These are phyloP conservation scores for Bifiguratus adelaidae DNA, from an alignment of 192 early-diverging fungal species.

Conservation along the genomic window DNA sequence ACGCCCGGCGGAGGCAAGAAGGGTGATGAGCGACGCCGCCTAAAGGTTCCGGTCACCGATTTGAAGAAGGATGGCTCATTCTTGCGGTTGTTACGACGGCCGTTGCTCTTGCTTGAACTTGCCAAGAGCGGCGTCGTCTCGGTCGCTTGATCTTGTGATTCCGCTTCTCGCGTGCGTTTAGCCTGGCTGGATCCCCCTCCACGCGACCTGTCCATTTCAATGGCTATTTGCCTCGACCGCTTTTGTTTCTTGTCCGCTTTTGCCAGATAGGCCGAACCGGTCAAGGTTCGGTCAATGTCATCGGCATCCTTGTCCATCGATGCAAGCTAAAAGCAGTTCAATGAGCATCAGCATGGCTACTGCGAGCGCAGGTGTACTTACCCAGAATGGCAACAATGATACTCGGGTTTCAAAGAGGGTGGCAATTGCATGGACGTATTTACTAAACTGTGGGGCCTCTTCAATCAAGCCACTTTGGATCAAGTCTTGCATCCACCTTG, in stretches of 20 bases:
- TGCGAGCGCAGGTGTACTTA: no score
- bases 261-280: no score
- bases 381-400: conserved; percentile 52
- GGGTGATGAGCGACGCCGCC: background rate
- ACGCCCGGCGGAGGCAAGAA: conserved; percentile 5
- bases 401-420: conserved; percentile 53
- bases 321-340: conserved; percentile 1
- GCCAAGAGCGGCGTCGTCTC: background rate
- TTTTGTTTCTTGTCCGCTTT: no score
- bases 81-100: background rate
- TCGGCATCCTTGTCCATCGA: conserved; percentile 4
- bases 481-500: conserved; percentile 69
- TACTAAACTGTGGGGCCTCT: conserved; percentile 79
- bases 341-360: no score
- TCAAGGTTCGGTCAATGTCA: no score
- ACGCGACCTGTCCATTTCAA: no score
- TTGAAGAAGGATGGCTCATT: background rate
- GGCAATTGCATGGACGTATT: conserved; percentile 78
- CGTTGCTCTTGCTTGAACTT: background rate
- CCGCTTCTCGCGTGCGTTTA: no score
- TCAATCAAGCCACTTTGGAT: conserved; percentile 63
- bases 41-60: background rate
- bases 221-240: no score
- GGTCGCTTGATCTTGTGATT: no score
- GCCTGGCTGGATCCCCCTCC: no score